Evolutionary conservation across 2,329 filamentous ascomycete species (phyloP).

Genomic region (Knoxdaviesia capensis): DNA sequence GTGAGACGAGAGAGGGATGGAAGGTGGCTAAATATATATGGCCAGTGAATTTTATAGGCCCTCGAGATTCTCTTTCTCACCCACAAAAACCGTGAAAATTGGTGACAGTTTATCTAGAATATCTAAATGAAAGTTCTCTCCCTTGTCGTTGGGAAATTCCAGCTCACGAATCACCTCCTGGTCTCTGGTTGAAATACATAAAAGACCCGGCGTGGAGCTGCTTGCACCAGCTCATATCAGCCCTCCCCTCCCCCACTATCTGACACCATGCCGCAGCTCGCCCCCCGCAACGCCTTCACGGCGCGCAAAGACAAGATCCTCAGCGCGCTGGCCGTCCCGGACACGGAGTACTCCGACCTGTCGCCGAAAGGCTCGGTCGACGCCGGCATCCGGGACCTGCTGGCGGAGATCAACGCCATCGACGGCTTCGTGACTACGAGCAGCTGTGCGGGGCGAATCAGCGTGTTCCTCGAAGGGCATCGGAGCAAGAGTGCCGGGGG

Average conservation of each 20-base stretch:
- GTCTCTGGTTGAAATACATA: neutral
- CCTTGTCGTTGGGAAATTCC: no score
- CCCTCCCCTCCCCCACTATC: neutral
- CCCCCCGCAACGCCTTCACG: slow-evolving; percentile 23
- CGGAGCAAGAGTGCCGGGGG: slow-evolving; percentile 17
- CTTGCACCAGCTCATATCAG: neutral
- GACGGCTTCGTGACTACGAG: slow-evolving; percentile 76
- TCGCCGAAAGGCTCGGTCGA: slow-evolving; percentile 85
- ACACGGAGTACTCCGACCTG: slow-evolving; percentile 55
- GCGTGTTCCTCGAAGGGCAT: slow-evolving; percentile 66
- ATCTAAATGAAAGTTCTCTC: no score
- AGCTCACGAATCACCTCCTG: neutral
- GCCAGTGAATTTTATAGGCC: no score
- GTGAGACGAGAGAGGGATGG: no score
- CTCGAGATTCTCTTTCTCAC: no score
- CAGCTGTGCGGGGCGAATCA: slow-evolving; percentile 75
- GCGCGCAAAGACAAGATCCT: slow-evolving; percentile 56
- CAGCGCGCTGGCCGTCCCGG: slow-evolving; percentile 44
- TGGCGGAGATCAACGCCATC: slow-evolving; percentile 55
- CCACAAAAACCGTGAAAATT: no score
- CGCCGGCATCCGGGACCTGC: slow-evolving; percentile 53
- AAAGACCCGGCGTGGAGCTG: neutral
- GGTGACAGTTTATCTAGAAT: no score
- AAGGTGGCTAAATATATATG: no score
- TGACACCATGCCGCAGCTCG: slow-evolving; percentile 6